Evolutionary conservation across 352 stramenopile genomes (phyloP).

Genomic region (Phytophthora sp.): DNA sequence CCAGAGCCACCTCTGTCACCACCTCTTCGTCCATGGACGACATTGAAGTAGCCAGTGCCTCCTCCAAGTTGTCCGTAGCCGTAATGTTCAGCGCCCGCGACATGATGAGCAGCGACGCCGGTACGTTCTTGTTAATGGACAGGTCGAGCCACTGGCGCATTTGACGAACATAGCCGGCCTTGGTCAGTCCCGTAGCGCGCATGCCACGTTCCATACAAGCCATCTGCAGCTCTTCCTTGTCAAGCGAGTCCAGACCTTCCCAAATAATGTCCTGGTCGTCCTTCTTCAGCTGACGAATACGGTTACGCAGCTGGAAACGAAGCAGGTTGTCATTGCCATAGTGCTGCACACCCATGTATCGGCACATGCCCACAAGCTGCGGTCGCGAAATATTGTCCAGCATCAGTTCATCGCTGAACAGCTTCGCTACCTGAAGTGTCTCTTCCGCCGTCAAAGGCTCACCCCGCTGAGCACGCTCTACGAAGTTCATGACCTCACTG

Average conservation of each 20-base stretch:
- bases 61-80: constrained; percentile 79
- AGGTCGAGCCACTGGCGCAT: constrained; percentile 98
- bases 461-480: constrained; percentile 81
- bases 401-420: constrained; percentile 98
- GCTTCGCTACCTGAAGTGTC: constrained; percentile 90
- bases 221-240: constrained; percentile 97
- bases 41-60: constrained; percentile 87
- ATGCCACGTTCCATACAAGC: constrained; percentile 98
- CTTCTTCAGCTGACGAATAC: constrained; percentile 95
- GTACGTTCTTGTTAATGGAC: constrained; percentile 98
- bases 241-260: constrained; percentile 97
- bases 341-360: constrained; percentile 96
- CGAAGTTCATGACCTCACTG: constrained; percentile 85
- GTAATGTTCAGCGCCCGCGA: constrained; percentile 97
- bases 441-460: constrained; percentile 80
- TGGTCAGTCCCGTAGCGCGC: constrained; percentile 95
- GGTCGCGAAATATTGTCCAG: constrained; percentile 97
- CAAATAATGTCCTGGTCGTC: constrained; percentile 99
- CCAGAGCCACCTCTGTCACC: constrained; percentile 86
- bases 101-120: constrained; percentile 98
- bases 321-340: constrained; percentile 98
- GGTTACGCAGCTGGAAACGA: constrained; percentile 94
- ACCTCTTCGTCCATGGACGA: constrained; percentile 89
- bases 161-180: constrained; percentile 95
- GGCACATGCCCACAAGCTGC: constrained; percentile 97